Evolutionary conservation across 345 rosid species (phyloP), one percentile per base, ranked within the genome.

Genomic region (Brassica juncea): DNA sequence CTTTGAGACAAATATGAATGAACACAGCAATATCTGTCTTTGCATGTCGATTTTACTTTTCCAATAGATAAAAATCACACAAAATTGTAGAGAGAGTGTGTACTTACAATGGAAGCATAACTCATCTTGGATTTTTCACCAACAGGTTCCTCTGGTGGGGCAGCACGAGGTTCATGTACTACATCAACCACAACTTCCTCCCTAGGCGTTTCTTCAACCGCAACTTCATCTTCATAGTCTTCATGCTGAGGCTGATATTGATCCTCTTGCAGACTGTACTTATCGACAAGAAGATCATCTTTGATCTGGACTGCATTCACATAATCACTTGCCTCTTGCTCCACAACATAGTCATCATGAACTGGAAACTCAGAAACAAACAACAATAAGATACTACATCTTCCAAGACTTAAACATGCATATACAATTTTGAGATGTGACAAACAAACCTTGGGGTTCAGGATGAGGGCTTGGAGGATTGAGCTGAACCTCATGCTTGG

Each of bases 41-140:
- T 59, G 32, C 73, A 35, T 21, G 64, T 34, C 6, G 15, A 44
- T 44, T 44, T 44, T 12, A 44, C 6, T 39, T 52, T 4, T 39
- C 14, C 23, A 31, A 23, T 6, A 75, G 23, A 66, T 10, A 52
- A 64, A 14, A 71, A 28, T 11, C 2, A 57, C 14, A 10, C 7
- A 67, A 5, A 30, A 12, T 30, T 52, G 34, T 27, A 73, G 74
- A 72, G 31, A 27, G 27, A n/a, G 49, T 12, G 68, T 31, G 80
- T 15, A 67, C 99, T 69, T 89, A 95, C 99, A 70, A 95, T 91
- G 58, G 97, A 89, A 64, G 99, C 99, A 39, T 88, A 95, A 52
- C 97, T 95, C 86, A 84, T 91, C 88, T 83, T 90, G n/a, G 77
- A 72, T 47, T 86, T 84, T 74, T 93, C 98, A 79, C 79, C 96